Percentiles rank a stretch among this genome's conserved stretches.
Conservation (phyloP, 192 early-diverging fungal genomes). For the Mortierella alpina region DNA sequence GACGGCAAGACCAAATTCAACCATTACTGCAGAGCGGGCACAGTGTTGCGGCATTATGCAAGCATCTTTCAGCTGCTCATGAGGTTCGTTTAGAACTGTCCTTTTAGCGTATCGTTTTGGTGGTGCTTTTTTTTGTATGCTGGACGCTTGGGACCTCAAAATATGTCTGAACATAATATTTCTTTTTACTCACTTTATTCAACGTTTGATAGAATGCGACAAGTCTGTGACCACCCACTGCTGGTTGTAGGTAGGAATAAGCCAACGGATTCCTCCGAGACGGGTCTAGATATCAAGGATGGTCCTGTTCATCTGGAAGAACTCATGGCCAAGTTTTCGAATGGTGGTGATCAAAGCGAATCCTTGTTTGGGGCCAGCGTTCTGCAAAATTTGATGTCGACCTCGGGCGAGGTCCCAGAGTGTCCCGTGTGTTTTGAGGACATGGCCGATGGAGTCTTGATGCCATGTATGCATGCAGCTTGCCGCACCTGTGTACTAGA, state of each 20-base stretch:
- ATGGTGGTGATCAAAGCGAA: slow-evolving; percentile 12
- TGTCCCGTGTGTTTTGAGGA: slow-evolving; percentile 69
- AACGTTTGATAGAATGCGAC: slow-evolving; percentile 62
- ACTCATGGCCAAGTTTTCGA: slow-evolving; percentile 54
- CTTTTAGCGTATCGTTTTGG: not conserved
- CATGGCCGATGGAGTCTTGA: slow-evolving; percentile 56
- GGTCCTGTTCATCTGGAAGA: slow-evolving; percentile 55
- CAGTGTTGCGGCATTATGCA: slow-evolving; percentile 75
- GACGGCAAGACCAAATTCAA: slow-evolving; percentile 74
- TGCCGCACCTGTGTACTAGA: slow-evolving; percentile 65
- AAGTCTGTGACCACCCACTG: slow-evolving; percentile 77
- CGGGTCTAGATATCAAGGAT: slow-evolving; percentile 26
- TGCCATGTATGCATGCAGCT: slow-evolving; percentile 69
- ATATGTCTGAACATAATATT: not conserved
- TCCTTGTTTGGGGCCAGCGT: slow-evolving; percentile 54
- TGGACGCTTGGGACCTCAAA: too few species aligned
- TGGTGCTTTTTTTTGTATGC: not conserved
- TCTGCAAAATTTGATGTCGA: slow-evolving; percentile 50
- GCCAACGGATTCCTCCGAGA: slow-evolving; percentile 18
- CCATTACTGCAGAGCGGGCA: slow-evolving; percentile 68
- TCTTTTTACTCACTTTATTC: not conserved
- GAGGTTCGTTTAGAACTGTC: slow-evolving; percentile 40
- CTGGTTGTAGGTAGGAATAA: slow-evolving; percentile 48
- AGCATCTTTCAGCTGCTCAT: slow-evolving; percentile 72
- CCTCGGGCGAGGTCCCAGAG: slow-evolving; percentile 46